These are phyloP conservation scores for Halteria grandinella DNA, from an alignment of 73 alveolate genomes.

Conservation along the genomic window DNA sequence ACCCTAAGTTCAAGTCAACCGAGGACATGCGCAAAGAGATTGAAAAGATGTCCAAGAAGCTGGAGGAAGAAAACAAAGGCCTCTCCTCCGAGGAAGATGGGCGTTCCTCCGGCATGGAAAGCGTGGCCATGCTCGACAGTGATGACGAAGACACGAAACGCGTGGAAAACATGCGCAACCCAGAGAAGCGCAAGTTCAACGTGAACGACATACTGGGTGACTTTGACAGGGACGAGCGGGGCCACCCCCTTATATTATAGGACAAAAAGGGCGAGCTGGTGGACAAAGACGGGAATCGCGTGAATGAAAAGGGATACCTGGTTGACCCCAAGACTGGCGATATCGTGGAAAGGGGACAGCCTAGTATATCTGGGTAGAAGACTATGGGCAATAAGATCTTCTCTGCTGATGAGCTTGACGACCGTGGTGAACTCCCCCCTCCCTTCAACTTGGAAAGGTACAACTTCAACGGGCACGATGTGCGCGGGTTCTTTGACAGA, in stretches of 20 bases:
- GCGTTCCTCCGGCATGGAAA: background rate
- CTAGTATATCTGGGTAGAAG: background rate
- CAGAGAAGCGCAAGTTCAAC: conserved; percentile 62
- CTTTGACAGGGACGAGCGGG: conserved; percentile 46
- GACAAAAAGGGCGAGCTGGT: conserved; percentile 13
- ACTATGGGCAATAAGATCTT: conserved; percentile 52
- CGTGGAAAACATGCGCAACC: conserved; percentile 20
- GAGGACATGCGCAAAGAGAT: too few species aligned
- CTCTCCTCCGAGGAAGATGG: conserved; percentile 17
- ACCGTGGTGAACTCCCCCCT: conserved; percentile 62
- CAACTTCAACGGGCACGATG: conserved; percentile 52
- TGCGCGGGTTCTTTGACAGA: conserved; percentile 54
- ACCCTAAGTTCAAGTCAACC: too few species aligned
- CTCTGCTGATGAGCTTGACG: conserved; percentile 37
- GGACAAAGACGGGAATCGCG: conserved; percentile 46
- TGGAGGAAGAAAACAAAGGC: conserved; percentile 26
- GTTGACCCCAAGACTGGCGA: conserved; percentile 47
- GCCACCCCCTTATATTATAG: background rate
- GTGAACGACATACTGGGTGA: conserved; percentile 55
- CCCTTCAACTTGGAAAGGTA: conserved; percentile 39
- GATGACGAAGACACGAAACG: conserved; percentile 57
- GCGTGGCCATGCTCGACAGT: conserved; percentile 41
- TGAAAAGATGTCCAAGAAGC: conserved; percentile 14
- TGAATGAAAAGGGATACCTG: conserved; percentile 44
- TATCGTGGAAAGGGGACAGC: conserved; percentile 59